Conservation (phyloP, 2,329 filamentous ascomycete species). For the Pyrenophora seminiperda region DNA sequence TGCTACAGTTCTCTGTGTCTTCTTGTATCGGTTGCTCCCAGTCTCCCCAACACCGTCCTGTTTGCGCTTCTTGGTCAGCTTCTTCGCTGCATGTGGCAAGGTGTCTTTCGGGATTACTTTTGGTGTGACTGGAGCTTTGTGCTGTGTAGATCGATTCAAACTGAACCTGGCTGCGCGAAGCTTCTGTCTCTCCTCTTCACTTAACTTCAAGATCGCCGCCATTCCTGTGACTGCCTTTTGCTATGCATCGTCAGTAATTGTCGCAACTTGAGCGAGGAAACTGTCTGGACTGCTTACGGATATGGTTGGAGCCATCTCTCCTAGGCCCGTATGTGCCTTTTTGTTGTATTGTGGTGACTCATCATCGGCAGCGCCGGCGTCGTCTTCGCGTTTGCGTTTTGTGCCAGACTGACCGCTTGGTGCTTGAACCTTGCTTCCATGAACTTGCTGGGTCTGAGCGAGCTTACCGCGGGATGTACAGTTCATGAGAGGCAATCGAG, state of each 20-base stretch:
- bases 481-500: not conserved
- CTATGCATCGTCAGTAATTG: not conserved
- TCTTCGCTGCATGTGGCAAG: not conserved
- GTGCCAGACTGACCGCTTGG: not conserved
- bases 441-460: not conserved
- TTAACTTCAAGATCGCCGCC: not conserved
- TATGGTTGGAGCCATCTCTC: not conserved
- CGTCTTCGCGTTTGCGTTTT: slow-evolving; percentile 2
- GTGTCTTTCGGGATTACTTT: not conserved
- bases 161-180: not conserved
- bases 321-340: not conserved
- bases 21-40: not conserved
- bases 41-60: not conserved
- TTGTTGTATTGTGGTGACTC: not conserved
- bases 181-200: slow-evolving; percentile 3
- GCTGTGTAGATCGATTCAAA: not conserved
- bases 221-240: not conserved
- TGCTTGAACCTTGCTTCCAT: not conserved
- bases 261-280: not conserved
- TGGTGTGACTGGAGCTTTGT: not conserved
- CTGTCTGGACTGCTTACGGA: not conserved
- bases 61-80: not conserved
- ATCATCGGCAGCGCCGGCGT: not conserved
- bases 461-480: not conserved
- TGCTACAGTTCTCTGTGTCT: not conserved